A percentile compares a stretch with the other conserved stretches of the same genome.
Conservation (phyloP, 2,329 filamentous ascomycete species). For the Diaporthe eres region DNA sequence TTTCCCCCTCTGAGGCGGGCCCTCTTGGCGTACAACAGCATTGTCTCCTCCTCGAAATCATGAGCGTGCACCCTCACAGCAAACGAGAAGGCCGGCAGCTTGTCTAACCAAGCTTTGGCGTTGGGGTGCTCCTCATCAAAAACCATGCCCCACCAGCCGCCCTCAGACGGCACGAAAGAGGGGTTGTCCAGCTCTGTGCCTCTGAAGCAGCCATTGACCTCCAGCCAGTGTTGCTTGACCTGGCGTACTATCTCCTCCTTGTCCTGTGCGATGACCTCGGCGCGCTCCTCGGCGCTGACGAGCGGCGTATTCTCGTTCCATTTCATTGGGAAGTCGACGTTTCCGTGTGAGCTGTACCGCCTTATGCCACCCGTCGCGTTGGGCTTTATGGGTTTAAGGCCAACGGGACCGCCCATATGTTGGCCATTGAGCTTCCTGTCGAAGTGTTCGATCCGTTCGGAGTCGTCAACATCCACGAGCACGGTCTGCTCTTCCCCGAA, state of each 20-base stretch:
- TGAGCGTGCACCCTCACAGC: background rate
- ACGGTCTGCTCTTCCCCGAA: background rate
- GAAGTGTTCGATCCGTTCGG: background rate
- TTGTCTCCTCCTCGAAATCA: background rate
- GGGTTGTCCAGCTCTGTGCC: background rate
- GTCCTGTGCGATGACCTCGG: background rate
- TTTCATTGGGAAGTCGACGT: background rate
- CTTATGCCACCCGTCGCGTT: background rate
- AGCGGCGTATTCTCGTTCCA: background rate
- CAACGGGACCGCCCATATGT: too few species aligned
- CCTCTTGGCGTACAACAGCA: background rate
- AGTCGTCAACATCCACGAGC: constrained; percentile 1
- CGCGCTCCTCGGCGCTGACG: background rate
- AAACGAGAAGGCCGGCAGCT: background rate
- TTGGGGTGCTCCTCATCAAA: constrained; percentile 11
- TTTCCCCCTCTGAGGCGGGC: background rate
- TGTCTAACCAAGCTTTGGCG: background rate
- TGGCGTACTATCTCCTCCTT: background rate
- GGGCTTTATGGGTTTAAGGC: rapidly evolving
- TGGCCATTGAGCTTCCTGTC: background rate
- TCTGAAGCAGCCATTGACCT: background rate
- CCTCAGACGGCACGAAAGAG: background rate
- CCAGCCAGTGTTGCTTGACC: background rate
- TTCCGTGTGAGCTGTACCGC: background rate
- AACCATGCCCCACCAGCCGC: rapidly evolving